Conservation (phyloP, 139 green algal species). For the Chlamydomonas applanata region DNA sequence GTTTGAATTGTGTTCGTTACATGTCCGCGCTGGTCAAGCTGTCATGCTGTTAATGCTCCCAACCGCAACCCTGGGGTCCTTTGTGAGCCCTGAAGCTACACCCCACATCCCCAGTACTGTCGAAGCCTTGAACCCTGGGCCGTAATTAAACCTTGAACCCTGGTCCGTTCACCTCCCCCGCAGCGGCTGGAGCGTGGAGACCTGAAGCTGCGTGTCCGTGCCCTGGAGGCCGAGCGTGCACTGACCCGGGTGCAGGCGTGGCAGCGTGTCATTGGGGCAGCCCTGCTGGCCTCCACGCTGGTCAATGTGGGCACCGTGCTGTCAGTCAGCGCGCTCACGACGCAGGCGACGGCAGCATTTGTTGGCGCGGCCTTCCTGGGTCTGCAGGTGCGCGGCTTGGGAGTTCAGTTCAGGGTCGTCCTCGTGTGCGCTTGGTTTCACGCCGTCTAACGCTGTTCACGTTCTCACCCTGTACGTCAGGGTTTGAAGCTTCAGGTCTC, state of each 20-base stretch:
- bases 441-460: too few relatives aligned
- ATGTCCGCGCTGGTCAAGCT: too few relatives aligned
- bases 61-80: constrained; percentile 9
- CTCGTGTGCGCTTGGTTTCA: background rate
- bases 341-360: constrained; percentile 64
- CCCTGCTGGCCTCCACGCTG: constrained; percentile 77
- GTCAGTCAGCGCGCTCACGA: constrained; percentile 52
- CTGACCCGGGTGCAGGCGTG: constrained; percentile 78
- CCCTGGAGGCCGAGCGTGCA: constrained; percentile 92
- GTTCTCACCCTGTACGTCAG: too few relatives aligned
- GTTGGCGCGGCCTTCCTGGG: constrained; percentile 37
- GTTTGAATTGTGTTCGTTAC: too few relatives aligned
- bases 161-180: too few relatives aligned
- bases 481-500: too few relatives aligned
- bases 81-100: too few relatives aligned
- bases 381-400: background rate
- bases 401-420: background rate
- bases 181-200: constrained; percentile 84
- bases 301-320: constrained; percentile 94
- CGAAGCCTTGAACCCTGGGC: too few relatives aligned
- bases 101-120: too few relatives aligned
- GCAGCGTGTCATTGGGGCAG: constrained; percentile 66
- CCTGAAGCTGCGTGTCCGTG: constrained; percentile 93
- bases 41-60: background rate
- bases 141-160: too few relatives aligned